Base-by-base conservation (phyloP, 2,329 filamentous ascomycete genomes). In the Macroventuria anomochaeta region DNA sequence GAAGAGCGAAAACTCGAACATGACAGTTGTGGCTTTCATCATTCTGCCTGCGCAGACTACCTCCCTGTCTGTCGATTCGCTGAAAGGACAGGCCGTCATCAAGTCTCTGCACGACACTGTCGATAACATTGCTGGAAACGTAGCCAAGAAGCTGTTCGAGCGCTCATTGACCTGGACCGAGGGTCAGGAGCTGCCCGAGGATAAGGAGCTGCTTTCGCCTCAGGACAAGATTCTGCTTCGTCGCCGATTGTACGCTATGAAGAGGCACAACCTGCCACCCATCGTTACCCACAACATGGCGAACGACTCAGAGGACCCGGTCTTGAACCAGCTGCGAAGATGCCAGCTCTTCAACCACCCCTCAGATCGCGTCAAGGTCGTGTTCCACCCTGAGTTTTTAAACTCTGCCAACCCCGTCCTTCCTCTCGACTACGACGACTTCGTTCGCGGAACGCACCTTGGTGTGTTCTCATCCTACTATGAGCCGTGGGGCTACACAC, bases 221-320 rank as follows among this genome's bases (percentile, higher is more conserved):
- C 90, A 96, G 71, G 95, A 99, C 75, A 92, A 93, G 60, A 92
- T 97, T 55, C 85, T 97, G 69, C 85, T 99, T 46, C 90, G 95
- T 38, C 88, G 95, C 60, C 87, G 95, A 48, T 82, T 99, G 41
- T 99, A 96, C 71, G 95, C 93, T 58, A 97, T 97, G 92, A 97
- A 97, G 82, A 85, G 95, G 46, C 84, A 92, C 74, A 86, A 85
- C 32, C 84, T 97, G 25, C 95, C 95, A 3, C 95, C 95, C 0
- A 96, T 99, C 70, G 93, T 97, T 55, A 99, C 95, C 4, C 95
- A 99, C 82, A 97, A 99, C 83, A 97, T 99, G 93, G 79, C 91
- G 66, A 97, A 96, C 71, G 93, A 97, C 75, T 76, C 84, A 32
- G 93, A 97, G 65, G 95, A 99, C 67, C 95, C 93, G 1, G 91